phyloP scores from a whole-genome alignment of 805 yeast species.

The Candida andamanensis region DNA sequence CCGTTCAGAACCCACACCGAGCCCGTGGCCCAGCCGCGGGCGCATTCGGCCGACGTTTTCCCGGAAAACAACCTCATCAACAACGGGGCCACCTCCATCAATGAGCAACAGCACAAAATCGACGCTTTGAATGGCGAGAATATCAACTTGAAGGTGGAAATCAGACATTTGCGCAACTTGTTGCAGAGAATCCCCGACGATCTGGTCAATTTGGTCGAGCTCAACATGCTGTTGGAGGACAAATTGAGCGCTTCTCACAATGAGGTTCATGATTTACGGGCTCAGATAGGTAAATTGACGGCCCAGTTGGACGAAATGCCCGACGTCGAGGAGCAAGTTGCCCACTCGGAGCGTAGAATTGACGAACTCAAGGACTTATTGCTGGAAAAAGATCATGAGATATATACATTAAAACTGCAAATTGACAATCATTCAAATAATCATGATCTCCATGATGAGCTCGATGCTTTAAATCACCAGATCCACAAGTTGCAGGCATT shows the following conservation, averaged over 20 bases:
- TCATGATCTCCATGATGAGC: too few relatives aligned
- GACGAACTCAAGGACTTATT: too few relatives aligned
- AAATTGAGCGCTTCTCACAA: constrained; percentile 16
- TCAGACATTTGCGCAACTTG: constrained; percentile 36
- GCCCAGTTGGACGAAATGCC: not conserved
- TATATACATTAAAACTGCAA: too few relatives aligned
- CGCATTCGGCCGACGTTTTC: too few relatives aligned
- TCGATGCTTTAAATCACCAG: too few relatives aligned
- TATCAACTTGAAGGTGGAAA: constrained; percentile 39
- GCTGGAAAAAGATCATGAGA: too few relatives aligned
- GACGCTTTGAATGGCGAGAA: constrained; percentile 36
- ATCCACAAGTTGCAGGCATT: too few relatives aligned
- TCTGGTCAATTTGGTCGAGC: constrained; percentile 30
- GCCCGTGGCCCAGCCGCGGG: not conserved
- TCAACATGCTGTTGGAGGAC: constrained; percentile 31
- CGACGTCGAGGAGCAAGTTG: not conserved
- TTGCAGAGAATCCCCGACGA: constrained; percentile 41
- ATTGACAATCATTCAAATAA: too few relatives aligned
- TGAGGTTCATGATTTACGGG: constrained; percentile 10
- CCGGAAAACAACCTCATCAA: constrained; percentile 2
- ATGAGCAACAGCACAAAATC: constrained; percentile 17
- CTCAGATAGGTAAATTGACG: constrained; percentile 3
- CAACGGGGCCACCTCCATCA: constrained; percentile 14
- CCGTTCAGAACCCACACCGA: constrained; percentile 3
- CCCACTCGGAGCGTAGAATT: too few relatives aligned